Conservation (phyloP, 805 yeast species). For the Candida loeiensis region DNA sequence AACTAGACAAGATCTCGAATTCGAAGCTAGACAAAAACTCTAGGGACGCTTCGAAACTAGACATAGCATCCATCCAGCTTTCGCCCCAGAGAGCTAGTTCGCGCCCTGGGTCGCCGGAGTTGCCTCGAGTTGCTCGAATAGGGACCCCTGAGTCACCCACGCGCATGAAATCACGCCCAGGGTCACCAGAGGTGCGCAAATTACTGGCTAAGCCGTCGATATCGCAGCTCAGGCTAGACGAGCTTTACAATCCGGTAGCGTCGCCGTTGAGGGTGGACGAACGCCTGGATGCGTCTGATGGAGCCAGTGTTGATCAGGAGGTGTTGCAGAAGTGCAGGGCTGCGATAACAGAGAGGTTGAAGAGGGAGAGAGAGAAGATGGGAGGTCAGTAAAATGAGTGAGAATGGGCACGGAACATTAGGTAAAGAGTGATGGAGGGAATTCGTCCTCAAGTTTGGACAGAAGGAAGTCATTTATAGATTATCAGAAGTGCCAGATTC, state of each 20-base stretch:
- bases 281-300: background rate
- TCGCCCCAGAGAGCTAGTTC: constrained; percentile 8
- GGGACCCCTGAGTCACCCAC: constrained; percentile 8
- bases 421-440: background rate
- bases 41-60: background rate
- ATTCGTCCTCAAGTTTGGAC: background rate
- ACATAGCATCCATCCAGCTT: constrained; percentile 4
- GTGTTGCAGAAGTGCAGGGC: constrained; percentile 23
- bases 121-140: constrained; percentile 10
- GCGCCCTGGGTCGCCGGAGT: constrained; percentile 13
- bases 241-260: constrained; percentile 16
- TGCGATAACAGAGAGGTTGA: constrained; percentile 24
- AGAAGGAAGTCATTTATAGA: too few relatives aligned
- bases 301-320: constrained; percentile 3
- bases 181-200: constrained; percentile 10
- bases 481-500: too few relatives aligned
- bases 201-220: constrained; percentile 22
- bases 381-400: background rate
- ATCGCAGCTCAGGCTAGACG: constrained; percentile 19
- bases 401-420: background rate
- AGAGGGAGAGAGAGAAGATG: constrained; percentile 11
- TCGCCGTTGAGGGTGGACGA: constrained; percentile 14
- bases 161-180: constrained; percentile 6
- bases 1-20: background rate
- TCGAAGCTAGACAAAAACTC: background rate